Evolutionary conservation across 495 filamentous ascomycete genomes (phyloP), one percentile per base, ranked within the genome.

Genomic region (Sabuloglossum arenarium): DNA sequence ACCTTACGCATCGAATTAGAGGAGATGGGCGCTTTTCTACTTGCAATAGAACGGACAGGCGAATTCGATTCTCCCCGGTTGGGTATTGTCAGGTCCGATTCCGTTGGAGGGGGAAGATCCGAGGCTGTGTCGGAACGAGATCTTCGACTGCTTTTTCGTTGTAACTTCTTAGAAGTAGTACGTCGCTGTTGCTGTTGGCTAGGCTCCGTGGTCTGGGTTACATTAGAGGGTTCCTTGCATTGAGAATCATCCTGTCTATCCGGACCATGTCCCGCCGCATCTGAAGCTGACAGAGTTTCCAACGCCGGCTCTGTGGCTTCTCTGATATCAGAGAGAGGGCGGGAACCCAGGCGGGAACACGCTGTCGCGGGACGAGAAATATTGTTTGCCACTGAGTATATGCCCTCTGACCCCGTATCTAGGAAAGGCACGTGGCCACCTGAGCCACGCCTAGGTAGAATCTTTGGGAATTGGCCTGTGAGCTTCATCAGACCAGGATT

Each of bases 241-340:
- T 32, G 30, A 32, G 4, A 11, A 32, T 32, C 34, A 39, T 39
- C n/a, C 16, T 3, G n/a, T 43, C n/a, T 43, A 5, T 23, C 39
- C 19, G 12, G 39, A 43, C 21, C 39, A 23, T 0, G n/a, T 43
- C 39, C 39, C 21, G 39, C 39, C 21, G 39, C 5, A 43, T 43
- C 1, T 43, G 39, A 43, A 43, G 21, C 39, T 19, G 39, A 12
- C 1, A n/a, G 39, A 21, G 39, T 21, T 28, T 43, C 39, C n/a
- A 43, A 21, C 3, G 39, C 12, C 19, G 54, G 54, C 39, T 56
- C 54, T 1, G 37, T 56, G 12, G 28, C 43, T 37, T 56, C 54
- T 49, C 29, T 43, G 16, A 56, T 56, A 47, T 56, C 54, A 25
- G 54, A 56, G 9, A 56, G 29, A 23, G 54, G 54, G 12, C 54